Evolutionary conservation across 768 basidiomycete species (phyloP), one percentile per base, ranked within the genome.

Genomic region (Rhodotorula paludigena): DNA sequence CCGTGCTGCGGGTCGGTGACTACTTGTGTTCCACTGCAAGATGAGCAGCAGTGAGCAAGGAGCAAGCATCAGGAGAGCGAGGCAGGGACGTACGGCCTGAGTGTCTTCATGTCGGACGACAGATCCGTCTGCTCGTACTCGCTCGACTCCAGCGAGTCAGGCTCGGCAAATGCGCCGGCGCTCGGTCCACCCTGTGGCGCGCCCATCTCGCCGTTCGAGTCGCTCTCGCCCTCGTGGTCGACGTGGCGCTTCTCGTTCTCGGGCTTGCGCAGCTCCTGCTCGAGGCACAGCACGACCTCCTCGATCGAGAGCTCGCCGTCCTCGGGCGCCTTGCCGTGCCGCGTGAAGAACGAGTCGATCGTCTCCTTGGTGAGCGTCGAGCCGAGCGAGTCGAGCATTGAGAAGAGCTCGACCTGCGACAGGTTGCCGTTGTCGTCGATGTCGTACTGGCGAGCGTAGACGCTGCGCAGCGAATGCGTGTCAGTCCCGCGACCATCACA

Each of bases 341-440:
- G 83, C 14, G 82, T 84, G 80, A 89, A 97, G 83, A 94, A 97
- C 21, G 83, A 83, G 72, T 88, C 83, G 64, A 96, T 81, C 2
- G 94, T 98, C 51, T 85, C 81, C 1, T 78, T 79, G 12, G 88
- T 89, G 56, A 98, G 84, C 0, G 94, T 98, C 7, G 92, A 96
- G 9, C 92, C 92, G 44, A 99, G 86, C 3, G 93, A 94, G 80
- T 97, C 94, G 49, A 99, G 87, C 89, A 97, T 92, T 18, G 89
- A 89, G 0, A 88, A 89, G 39, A 96, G 82, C 78, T 98, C 96
- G 62, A 93, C 80, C 68, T 87, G 86, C 0, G 90, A 92, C 47
- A 93, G 79, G 2, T 83, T 77, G 30, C 80, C 80, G 0, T 86
- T 88, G 68, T 92, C 89, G 78, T 93, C 92, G 0, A 86, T 83